Evolutionary conservation across 768 basidiomycete species (phyloP).

Genomic region (Leccinum fibrillosum): DNA sequence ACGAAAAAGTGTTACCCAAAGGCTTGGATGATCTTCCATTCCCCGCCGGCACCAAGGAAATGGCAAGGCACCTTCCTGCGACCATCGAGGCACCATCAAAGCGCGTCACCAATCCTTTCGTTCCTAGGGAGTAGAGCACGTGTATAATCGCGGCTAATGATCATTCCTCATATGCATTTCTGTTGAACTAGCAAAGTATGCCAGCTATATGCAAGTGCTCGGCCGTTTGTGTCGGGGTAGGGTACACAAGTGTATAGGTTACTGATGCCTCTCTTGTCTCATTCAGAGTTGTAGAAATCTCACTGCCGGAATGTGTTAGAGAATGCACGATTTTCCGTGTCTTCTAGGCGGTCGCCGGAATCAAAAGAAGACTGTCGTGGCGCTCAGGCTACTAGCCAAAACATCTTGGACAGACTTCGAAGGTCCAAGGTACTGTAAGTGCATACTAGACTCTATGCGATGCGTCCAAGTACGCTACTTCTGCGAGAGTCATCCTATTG

Average conservation of each 20-base stretch:
- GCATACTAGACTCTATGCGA: neutral
- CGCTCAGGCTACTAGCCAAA: neutral
- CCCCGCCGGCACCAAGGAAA: constrained; percentile 81
- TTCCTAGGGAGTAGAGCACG: constrained; percentile 57
- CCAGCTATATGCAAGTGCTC: neutral
- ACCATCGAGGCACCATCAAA: constrained; percentile 71
- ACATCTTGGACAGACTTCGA: neutral
- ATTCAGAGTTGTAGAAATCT: neutral
- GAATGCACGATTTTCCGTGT: neutral
- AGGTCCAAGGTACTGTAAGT: neutral
- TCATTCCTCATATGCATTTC: constrained; percentile 1
- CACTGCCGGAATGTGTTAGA: neutral
- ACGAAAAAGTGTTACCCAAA: constrained; percentile 76
- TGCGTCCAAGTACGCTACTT: neutral
- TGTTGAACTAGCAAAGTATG: neutral
- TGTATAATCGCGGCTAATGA: constrained; percentile 7
- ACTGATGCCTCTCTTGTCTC: neutral
- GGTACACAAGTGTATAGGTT: neutral
- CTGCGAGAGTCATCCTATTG: neutral
- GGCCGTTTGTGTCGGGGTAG: neutral
- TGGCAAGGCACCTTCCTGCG: constrained; percentile 63
- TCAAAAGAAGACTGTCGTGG: neutral
- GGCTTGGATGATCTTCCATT: constrained; percentile 86
- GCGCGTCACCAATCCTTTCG: constrained; percentile 75
- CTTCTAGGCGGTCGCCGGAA: neutral